phyloP scores from a whole-genome alignment of 805 yeast genomes.

The Wickerhamiella domercqiae region DNA sequence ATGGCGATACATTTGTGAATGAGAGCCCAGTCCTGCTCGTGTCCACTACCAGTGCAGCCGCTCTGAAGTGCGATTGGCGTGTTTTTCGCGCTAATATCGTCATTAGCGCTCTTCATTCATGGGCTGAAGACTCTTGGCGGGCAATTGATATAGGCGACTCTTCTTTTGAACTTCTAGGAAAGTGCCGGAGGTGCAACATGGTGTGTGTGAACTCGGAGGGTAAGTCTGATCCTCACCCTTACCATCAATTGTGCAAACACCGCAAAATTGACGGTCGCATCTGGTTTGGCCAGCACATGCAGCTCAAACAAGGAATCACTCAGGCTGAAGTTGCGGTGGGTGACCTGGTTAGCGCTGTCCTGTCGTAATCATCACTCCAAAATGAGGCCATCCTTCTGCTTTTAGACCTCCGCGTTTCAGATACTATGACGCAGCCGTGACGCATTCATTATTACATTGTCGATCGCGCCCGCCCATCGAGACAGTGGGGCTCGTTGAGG shows the following conservation, averaged over 20 bases:
- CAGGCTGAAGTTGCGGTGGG: constrained; percentile 1
- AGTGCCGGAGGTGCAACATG: constrained; percentile 33
- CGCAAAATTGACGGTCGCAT: constrained; percentile 27
- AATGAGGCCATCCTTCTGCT: no score
- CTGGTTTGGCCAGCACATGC: constrained; percentile 26
- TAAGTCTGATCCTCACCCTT: constrained; percentile 22
- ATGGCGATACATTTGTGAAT: constrained; percentile 21
- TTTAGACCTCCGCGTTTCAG: no score
- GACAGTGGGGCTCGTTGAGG: no score
- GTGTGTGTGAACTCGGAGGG: constrained; percentile 29
- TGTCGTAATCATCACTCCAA: no score
- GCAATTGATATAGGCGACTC: constrained; percentile 11
- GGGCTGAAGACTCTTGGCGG: constrained; percentile 29
- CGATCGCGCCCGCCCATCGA: no score
- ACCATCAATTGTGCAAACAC: constrained; percentile 22
- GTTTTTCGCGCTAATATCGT: constrained; percentile 30
- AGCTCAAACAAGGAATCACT: not conserved
- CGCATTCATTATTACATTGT: no score
- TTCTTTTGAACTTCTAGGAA: constrained; percentile 15
- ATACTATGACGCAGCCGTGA: no score
- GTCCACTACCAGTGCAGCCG: constrained; percentile 21
- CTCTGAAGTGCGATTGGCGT: constrained; percentile 9
- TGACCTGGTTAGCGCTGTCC: not conserved
- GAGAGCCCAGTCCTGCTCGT: constrained; percentile 29
- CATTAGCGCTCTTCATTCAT: constrained; percentile 20